Percentiles rank a stretch among this genome's conserved stretches.
Conservation (phyloP, 495 filamentous ascomycete species). For the Aspergillus sparsus region DNA sequence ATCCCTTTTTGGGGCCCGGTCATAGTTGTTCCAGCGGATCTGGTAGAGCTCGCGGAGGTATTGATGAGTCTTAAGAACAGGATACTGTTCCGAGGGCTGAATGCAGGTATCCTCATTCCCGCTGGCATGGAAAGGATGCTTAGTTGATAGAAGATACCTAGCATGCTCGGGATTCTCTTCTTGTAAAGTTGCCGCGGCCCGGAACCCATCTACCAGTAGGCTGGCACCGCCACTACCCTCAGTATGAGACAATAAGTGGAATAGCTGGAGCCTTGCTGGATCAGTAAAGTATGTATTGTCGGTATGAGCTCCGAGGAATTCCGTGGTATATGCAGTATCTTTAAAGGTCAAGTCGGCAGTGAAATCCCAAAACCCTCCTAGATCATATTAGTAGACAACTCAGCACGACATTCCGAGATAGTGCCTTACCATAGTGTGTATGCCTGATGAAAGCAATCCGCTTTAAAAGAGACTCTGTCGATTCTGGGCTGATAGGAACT, state of each 20-base stretch:
- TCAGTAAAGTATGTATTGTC: conserved; percentile 95
- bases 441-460: conserved; percentile 78
- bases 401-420: not conserved
- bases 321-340: conserved; percentile 89
- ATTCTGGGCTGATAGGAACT: conserved; percentile 65
- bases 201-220: conserved; percentile 81
- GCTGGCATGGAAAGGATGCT: conserved; percentile 73
- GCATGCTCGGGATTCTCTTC: conserved; percentile 52
- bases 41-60: conserved; percentile 50
- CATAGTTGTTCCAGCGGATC: conserved; percentile 90
- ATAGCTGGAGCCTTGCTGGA: conserved; percentile 83
- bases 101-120: conserved; percentile 83
- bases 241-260: conserved; percentile 81
- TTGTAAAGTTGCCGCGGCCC: conserved; percentile 60
- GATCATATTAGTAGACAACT: not conserved
- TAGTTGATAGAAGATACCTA: conserved; percentile 47
- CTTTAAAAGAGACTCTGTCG: conserved; percentile 70
- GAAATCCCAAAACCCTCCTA: conserved; percentile 91
- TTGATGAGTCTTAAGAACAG: conserved; percentile 62
- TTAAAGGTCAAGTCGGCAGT: conserved; percentile 82
- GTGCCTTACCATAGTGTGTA: conserved; percentile 76
- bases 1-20: conserved; percentile 61
- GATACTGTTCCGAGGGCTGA: conserved; percentile 58
- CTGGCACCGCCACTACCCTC: conserved; percentile 67
- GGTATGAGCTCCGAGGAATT: conserved; percentile 76